Base-by-base conservation (phyloP, 2,329 filamentous ascomycete genomes). In the Fusarium sp. region DNA sequence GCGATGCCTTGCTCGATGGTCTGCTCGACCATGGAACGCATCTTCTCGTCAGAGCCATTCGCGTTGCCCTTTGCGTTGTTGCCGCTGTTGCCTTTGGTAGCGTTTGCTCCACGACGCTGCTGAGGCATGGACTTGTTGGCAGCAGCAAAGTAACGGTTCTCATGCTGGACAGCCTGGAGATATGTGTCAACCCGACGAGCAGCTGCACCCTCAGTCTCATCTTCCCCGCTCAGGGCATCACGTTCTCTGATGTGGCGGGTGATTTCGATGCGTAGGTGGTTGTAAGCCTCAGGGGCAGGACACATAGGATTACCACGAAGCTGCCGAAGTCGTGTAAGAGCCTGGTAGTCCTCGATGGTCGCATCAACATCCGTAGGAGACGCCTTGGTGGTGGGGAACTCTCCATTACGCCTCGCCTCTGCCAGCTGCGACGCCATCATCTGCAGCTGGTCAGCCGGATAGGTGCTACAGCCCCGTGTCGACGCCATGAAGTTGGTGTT, bases 241-340 rank as follows among this genome's bases (percentile, higher is more conserved):
- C 81, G 80, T 16, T 79, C 75, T 4, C 72, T 69, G 49, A 83
- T 81, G 4, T 70, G 70, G 4, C 77, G 77, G 3, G 77, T 68
- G 14, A 81, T 77, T 18, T 79, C 73, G 9, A 81, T 72, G 0
- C 71, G 73, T 0, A 81, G 51, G 0, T 71, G 31, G 1, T 66
- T 68, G 42, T 78, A 79, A 0, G 71, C 51, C 1, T 73, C 51
- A 0, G 69, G 42, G n/a, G 70, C 66, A 7, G 69, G 71, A 1
- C 62, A 40, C 6, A 58, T 56, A 0, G 9, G 18, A 7, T 75
- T 55, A 0, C 74, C 74, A 0, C 75, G 77, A 5, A 71, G 65
- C 3, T 73, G 54, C 0, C 75, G 73, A 18, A 83, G 78, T 5
- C 69, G 63, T 1, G 69, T 10, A 0, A 82, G 74, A 1, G 69